Evolutionary conservation across 768 basidiomycete species (phyloP).

Genomic region (Leccinum fibrillosum): DNA sequence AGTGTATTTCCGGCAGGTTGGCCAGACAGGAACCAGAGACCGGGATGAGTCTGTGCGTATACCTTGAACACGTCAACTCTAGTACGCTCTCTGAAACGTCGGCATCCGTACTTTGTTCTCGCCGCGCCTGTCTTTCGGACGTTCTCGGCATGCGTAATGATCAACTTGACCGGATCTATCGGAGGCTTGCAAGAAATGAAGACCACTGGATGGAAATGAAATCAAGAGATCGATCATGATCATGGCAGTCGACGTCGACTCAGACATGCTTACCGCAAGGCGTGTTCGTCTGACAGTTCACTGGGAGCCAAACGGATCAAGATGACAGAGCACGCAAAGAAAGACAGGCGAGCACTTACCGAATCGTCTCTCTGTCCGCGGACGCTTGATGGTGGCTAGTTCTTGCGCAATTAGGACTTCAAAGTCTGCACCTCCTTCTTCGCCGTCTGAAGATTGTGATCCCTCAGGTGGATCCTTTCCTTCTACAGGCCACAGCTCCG

Average conservation of each 20-base stretch:
- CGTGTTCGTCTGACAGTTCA: slow-evolving; percentile 75
- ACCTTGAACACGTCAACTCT: slow-evolving; percentile 38
- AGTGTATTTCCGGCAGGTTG: slow-evolving; percentile 65
- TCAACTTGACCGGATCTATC: slow-evolving; percentile 70
- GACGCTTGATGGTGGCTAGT: slow-evolving; percentile 65
- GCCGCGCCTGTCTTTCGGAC: slow-evolving; percentile 61
- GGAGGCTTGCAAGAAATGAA: slow-evolving; percentile 81
- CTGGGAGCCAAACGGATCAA: slow-evolving; percentile 35
- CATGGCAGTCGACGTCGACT: background rate
- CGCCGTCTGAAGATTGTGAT: slow-evolving; percentile 32
- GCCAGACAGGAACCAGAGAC: slow-evolving; percentile 66
- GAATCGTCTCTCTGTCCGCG: slow-evolving; percentile 61
- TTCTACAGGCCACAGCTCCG: slow-evolving; percentile 64
- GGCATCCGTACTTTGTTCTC: slow-evolving; percentile 52
- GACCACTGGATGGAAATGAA: slow-evolving; percentile 46
- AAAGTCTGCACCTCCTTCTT: slow-evolving; percentile 46
- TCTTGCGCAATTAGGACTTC: slow-evolving; percentile 74
- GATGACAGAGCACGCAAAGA: background rate
- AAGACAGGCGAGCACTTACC: slow-evolving; percentile 38
- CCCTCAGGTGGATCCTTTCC: slow-evolving; percentile 23
- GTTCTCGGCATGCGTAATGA: slow-evolving; percentile 59
- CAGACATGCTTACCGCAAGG: slow-evolving; percentile 54
- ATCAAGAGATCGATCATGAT: background rate
- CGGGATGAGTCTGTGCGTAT: slow-evolving; percentile 68
- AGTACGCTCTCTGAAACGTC: background rate